Base-by-base conservation (phyloP, 2,329 filamentous ascomycete genomes). In the Colletotrichum trifolii region DNA sequence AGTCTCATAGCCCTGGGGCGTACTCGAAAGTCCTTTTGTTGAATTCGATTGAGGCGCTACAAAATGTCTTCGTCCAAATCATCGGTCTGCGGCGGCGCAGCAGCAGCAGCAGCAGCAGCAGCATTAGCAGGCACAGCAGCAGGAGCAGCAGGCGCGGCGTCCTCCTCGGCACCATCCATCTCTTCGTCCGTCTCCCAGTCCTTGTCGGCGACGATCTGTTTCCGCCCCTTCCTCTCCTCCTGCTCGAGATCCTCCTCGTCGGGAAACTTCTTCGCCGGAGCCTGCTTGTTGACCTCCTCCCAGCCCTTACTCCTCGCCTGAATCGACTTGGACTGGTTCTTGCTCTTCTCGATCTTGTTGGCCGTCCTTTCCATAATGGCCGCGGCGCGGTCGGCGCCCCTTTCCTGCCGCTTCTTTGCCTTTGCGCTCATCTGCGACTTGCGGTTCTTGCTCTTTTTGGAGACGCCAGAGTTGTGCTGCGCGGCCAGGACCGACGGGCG, bases 401-500 rank as follows among this genome's bases (percentile, higher is more conserved):
- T 85, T 70, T 89, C 86, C 47, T 87, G 83, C 49, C 88, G 81
- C 69, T 79, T 80, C 25, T 83, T 80, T 4, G 86, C 86, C 74
- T 82, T 85, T 68, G 81, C 77, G 70, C 86, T 88, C 73, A 87
- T 70, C 8, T 82, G 78, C n/a, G 78, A 70, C 73, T 87, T 87
- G 71, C 85, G 82, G 59, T 80, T 80, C 75, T 88, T 91, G 66
- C 81, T 73, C 78, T 90, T 92, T 77, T 92, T 93, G 59, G 80
- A 79, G 9, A 95, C 83, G 36, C 92, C 92, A 15, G 88, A 85
- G 2, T 81, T 79, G 73, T 89, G 86, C 69, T 91, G 89, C 13
- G 89, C 87, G 43, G 87, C 87, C 45, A 93, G 86, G 15, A 92
- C 83, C n/a, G 91, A 89, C 35, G 89, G 87, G 5, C 88, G 85